Percentiles rank a stretch among this genome's conserved stretches.
Conservation (phyloP, 768 basidiomycete species). For the Zangia roseola region DNA sequence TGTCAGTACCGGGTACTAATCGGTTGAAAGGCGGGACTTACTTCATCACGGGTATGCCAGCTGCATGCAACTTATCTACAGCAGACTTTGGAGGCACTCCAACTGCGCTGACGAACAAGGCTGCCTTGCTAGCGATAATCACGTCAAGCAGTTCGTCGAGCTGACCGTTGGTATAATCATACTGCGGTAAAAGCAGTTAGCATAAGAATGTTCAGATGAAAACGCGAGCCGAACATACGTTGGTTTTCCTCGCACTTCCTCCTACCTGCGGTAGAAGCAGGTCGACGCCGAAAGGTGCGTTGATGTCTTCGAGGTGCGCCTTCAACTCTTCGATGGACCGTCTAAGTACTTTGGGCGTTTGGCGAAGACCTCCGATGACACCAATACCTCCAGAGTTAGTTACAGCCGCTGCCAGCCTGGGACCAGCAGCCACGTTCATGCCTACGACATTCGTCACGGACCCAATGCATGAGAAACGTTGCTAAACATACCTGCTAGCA, state of each 20-base stretch:
- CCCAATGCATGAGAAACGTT: background rate
- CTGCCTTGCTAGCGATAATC: constrained; percentile 68
- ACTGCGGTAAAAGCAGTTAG: constrained; percentile 26
- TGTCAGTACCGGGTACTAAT: background rate
- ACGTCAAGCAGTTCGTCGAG: constrained; percentile 76
- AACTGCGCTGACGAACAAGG: constrained; percentile 81
- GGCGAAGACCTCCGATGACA: constrained; percentile 81
- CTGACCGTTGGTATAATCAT: constrained; percentile 78
- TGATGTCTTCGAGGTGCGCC: constrained; percentile 67
- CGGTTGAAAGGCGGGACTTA: constrained; percentile 32
- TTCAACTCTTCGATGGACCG: constrained; percentile 72
- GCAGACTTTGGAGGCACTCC: constrained; percentile 83
- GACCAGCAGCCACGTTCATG: constrained; percentile 87
- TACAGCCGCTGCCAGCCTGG: constrained; percentile 83
- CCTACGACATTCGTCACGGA: constrained; percentile 14
- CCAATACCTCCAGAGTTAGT: constrained; percentile 90
- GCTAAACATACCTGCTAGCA: constrained; percentile 60
- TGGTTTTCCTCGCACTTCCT: constrained; percentile 81
- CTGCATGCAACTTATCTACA: constrained; percentile 78
- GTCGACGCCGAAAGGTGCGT: constrained; percentile 80
- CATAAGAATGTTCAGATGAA: background rate
- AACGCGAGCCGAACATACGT: constrained; percentile 37
- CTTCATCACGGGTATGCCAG: constrained; percentile 86
- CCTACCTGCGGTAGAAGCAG: constrained; percentile 82
- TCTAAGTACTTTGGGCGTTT: constrained; percentile 69